phyloP scores from a whole-genome alignment of 164 flowering plant genomes.

The Vitis rotundifolia region DNA sequence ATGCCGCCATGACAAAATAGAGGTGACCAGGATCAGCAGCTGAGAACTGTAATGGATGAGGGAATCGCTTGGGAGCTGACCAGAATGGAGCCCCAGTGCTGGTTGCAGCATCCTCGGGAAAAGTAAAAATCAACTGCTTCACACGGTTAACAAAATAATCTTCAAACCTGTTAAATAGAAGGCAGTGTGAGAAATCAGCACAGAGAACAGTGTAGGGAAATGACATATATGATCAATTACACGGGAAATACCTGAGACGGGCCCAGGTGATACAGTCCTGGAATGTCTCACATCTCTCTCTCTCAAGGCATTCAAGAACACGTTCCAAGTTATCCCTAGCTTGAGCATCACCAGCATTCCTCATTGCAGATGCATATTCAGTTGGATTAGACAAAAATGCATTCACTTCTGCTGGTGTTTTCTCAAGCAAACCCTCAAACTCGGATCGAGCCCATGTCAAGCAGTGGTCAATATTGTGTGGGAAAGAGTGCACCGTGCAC shows the following conservation, averaged over 20 bases:
- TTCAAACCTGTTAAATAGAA: slow-evolving; percentile 62
- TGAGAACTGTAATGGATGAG: slow-evolving; percentile 67
- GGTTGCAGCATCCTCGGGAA: slow-evolving; percentile 79
- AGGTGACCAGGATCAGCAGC: slow-evolving; percentile 54
- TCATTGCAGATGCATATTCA: slow-evolving; percentile 65
- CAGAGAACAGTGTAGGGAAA: neutral
- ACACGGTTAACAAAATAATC: slow-evolving; percentile 78
- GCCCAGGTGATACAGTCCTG: slow-evolving; percentile 91
- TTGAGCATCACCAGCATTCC: slow-evolving; percentile 82
- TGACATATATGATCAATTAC: neutral
- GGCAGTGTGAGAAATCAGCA: no score
- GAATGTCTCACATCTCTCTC: slow-evolving; percentile 69
- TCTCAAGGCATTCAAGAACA: slow-evolving; percentile 74
- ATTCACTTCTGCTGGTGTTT: slow-evolving; percentile 90
- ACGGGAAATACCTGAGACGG: slow-evolving; percentile 55
- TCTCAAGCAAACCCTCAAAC: slow-evolving; percentile 91
- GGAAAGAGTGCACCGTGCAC: slow-evolving; percentile 94
- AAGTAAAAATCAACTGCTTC: slow-evolving; percentile 79
- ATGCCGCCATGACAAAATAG: slow-evolving; percentile 64
- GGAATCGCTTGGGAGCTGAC: slow-evolving; percentile 91
- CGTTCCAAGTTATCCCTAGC: slow-evolving; percentile 84
- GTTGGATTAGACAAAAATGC: slow-evolving; percentile 63
- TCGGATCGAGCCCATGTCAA: slow-evolving; percentile 95
- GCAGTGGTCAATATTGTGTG: slow-evolving; percentile 92
- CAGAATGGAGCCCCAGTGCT: slow-evolving; percentile 83